Base-by-base conservation (phyloP, 768 basidiomycete species). In the Lentinula boryana region DNA sequence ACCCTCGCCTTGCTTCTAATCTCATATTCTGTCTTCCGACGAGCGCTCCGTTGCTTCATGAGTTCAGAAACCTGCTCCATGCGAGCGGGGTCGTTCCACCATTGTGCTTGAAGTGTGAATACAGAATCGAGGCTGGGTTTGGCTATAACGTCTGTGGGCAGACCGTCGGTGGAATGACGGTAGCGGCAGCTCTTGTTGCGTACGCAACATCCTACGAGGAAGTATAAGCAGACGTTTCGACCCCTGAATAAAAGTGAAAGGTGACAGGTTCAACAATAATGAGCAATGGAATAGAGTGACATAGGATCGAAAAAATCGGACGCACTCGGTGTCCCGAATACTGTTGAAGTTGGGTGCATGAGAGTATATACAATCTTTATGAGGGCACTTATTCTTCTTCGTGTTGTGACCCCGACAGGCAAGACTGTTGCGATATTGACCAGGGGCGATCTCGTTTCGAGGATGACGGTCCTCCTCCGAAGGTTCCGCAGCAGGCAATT, bases 321-420 rank as follows among this genome's bases (percentile, higher is more conserved):
- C 31, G 52, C 32, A 53, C 52, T 53, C 15, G 52, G 52, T 53
- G 33, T 55, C 54, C 18, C 54, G 54, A 38, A 55, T 55, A 13
- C 54, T 55, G 36, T 55, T 55, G 5, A 8, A n/a, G 8, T 55
- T 35, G 23, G 54, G 54, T 33, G 54, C 35, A 23, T 55, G 54
- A n/a, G 52, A 53, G 33, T 13, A 35, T 8, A 7, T 10, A 15
- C 52, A 55, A 36, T 41, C 54, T 15, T 13, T 35, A 21, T 12
- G 16, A 5, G 7, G 2, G 36, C 35, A 41, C 2, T 6, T 21
- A 0, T 21, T 36, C 4, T 15, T 41, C 8, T 21, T 36, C 7
- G 4, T 40, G 18, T 55, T 55, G 35, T 55, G 35, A 21, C 4
- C 4, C 54, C 54, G 7, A 18, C 54, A 55, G 10, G 54, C 10